Percentiles rank a stretch among this genome's conserved stretches.
phyloP scores from a whole-genome alignment of 2,329 filamentous ascomycete genomes.

The Aspergillus floridensis region DNA sequence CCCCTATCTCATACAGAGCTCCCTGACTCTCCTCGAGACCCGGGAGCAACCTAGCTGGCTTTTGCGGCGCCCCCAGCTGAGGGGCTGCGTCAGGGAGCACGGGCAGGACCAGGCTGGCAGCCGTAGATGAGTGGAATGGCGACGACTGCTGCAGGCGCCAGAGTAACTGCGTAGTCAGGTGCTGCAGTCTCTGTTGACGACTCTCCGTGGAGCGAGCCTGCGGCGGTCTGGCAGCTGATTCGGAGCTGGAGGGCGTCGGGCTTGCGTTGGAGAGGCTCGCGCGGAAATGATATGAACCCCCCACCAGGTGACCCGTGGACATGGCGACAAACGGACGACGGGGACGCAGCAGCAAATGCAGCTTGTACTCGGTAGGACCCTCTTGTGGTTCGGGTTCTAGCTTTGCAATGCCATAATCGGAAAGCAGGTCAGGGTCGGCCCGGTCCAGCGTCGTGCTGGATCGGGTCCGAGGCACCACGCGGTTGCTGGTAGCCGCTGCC shows the following conservation, averaged over 20 bases:
- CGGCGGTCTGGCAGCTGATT: conserved; percentile 35
- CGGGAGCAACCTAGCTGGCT: conserved; percentile 58
- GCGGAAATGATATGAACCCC: conserved; percentile 52
- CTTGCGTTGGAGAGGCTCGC: conserved; percentile 21
- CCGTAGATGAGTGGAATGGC: conserved; percentile 79
- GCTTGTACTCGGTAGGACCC: conserved; percentile 93
- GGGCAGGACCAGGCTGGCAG: conserved; percentile 71
- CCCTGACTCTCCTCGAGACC: conserved; percentile 91
- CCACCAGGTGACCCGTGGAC: conserved; percentile 60
- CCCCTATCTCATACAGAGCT: conserved; percentile 92
- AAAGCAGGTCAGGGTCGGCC: conserved; percentile 39
- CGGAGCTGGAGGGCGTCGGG: conserved; percentile 29
- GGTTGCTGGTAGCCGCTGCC: conserved; percentile 23
- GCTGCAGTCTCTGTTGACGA: conserved; percentile 79
- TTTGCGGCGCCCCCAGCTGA: conserved; percentile 56
- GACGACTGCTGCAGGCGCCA: conserved; percentile 96
- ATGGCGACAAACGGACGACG: conserved; percentile 70
- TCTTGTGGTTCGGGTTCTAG: conserved; percentile 89
- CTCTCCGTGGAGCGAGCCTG: conserved; percentile 61
- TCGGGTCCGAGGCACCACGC: conserved; percentile 25
- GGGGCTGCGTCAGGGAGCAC: conserved; percentile 64
- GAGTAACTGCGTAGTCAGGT: conserved; percentile 88
- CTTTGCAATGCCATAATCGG: conserved; percentile 67
- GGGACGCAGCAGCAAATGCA: conserved; percentile 80
- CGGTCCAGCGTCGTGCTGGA: conserved; percentile 40